A percentile compares a stretch with the other conserved stretches of the same genome.
Evolutionary conservation across 2,329 filamentous ascomycete genomes (phyloP).

Genomic region (Fusarium bactridioides): DNA sequence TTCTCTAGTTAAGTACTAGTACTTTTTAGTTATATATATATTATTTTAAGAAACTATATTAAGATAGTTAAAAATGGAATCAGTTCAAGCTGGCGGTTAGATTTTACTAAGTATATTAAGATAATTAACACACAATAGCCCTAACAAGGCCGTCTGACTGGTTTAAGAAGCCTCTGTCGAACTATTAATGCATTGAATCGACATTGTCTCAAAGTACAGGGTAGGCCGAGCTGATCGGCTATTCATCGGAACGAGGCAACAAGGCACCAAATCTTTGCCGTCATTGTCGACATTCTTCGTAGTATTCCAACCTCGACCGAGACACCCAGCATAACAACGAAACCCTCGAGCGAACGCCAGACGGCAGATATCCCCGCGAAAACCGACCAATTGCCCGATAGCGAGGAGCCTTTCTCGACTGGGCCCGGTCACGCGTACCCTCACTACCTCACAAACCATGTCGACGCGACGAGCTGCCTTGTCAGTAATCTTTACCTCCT

Average conservation of each 20-base stretch:
- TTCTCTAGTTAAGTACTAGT: too few relatives aligned
- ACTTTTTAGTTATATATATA: background rate
- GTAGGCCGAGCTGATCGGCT: conserved; percentile 8
- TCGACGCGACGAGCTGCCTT: conserved; percentile 57
- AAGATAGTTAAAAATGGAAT: too few relatives aligned
- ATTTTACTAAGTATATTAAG: accelerated
- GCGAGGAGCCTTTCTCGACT: conserved; percentile 27
- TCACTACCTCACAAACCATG: conserved; percentile 32
- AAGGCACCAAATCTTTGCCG: conserved; percentile 34
- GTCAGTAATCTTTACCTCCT: conserved; percentile 49
- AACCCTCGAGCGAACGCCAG: conserved; percentile 22
- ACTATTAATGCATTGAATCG: background rate
- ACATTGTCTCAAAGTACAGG: background rate
- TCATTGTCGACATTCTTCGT: conserved; percentile 30
- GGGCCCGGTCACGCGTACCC: conserved; percentile 16
- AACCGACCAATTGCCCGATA: conserved; percentile 30
- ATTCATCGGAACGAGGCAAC: conserved; percentile 32
- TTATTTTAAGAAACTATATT: too few relatives aligned
- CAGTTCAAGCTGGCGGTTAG: too few relatives aligned
- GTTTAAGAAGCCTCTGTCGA: background rate
- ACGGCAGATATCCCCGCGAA: conserved; percentile 18
- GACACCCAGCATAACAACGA: conserved; percentile 10
- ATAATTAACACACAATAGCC: background rate
- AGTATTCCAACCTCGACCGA: conserved; percentile 20
- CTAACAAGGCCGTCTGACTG: background rate